Evolutionary conservation across 75 land plant species (phyloP).

Genomic region (Adiantum capillusveneris): DNA sequence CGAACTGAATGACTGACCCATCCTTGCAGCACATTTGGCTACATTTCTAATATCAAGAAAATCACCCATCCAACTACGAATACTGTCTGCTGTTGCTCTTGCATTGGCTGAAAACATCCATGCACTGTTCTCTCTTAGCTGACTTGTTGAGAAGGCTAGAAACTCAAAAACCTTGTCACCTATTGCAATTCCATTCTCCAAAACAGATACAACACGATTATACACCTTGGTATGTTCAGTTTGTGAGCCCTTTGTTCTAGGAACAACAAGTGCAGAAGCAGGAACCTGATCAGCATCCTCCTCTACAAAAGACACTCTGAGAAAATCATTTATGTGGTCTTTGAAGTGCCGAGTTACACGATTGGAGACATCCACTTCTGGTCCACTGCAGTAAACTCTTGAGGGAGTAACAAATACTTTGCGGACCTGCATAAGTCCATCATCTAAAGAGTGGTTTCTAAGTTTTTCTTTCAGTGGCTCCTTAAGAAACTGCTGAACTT

Average conservation of each 20-base stretch:
- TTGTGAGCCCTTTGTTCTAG: background rate
- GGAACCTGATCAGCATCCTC: conserved; percentile 48
- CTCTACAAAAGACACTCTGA: conserved; percentile 77
- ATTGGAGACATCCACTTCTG: conserved; percentile 80
- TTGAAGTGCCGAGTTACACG: conserved; percentile 51
- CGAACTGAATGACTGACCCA: conserved; percentile 94
- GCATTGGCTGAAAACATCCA: conserved; percentile 84
- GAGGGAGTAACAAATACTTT: conserved; percentile 70
- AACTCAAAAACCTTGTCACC: conserved; percentile 68
- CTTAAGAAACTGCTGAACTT: conserved; percentile 5
- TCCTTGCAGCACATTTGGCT: conserved; percentile 93
- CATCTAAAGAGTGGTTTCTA: conserved; percentile 9
- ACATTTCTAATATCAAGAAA: conserved; percentile 71
- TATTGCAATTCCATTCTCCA: conserved; percentile 52
- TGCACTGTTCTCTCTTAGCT: conserved; percentile 65
- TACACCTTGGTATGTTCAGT: conserved; percentile 38
- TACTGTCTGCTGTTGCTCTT: conserved; percentile 43
- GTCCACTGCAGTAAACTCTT: conserved; percentile 74
- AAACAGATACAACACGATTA: conserved; percentile 33
- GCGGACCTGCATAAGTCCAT: conserved; percentile 46
- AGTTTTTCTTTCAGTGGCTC: background rate
- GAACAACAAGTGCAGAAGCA: conserved; percentile 34
- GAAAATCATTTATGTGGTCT: conserved; percentile 51
- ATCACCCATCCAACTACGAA: conserved; percentile 83
- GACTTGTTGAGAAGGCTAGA: conserved; percentile 93